Percentiles rank a stretch among this genome's conserved stretches.
phyloP scores from a whole-genome alignment of 345 rosid species.

The Hypericum perforatum region DNA sequence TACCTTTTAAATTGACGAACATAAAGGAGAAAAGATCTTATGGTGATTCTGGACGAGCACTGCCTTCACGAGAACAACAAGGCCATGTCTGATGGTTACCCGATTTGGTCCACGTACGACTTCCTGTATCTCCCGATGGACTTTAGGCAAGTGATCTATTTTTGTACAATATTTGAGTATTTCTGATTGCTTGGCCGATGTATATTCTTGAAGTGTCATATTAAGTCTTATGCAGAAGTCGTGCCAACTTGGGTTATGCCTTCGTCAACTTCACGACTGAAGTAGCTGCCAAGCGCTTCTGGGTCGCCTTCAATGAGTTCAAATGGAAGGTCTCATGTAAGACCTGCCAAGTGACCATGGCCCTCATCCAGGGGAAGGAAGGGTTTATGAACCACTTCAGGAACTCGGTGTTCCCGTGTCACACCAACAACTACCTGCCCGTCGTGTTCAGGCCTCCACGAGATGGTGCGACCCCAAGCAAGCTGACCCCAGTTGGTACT shows the following conservation, averaged over 20 bases:
- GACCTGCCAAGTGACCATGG: conserved; percentile 24
- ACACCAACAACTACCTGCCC: conserved; percentile 28
- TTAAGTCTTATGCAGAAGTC: conserved; percentile 12
- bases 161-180: background rate
- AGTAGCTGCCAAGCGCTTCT: conserved; percentile 25
- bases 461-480: conserved; percentile 18
- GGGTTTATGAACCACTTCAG: conserved; percentile 18
- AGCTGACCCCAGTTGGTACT: conserved; percentile 13
- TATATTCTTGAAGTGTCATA: no score
- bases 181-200: background rate
- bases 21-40: no score
- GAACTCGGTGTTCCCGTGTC: conserved; percentile 28
- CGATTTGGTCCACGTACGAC: conserved; percentile 29
- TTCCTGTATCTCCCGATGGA: conserved; percentile 53
- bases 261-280: conserved; percentile 46
- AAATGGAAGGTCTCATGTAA: conserved; percentile 24
- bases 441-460: conserved; percentile 32
- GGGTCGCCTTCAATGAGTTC: conserved; percentile 4
- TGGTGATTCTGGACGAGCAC: no score
- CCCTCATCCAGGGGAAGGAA: conserved; percentile 36
- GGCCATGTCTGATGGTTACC: conserved; percentile 1
- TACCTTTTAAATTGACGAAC: no score
- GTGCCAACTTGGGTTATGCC: conserved; percentile 44
- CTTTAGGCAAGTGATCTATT: conserved; percentile 20
- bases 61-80: background rate